Conservation (phyloP, 371 early-diverging fungal genomes). For the Zychaea mexicana region DNA sequence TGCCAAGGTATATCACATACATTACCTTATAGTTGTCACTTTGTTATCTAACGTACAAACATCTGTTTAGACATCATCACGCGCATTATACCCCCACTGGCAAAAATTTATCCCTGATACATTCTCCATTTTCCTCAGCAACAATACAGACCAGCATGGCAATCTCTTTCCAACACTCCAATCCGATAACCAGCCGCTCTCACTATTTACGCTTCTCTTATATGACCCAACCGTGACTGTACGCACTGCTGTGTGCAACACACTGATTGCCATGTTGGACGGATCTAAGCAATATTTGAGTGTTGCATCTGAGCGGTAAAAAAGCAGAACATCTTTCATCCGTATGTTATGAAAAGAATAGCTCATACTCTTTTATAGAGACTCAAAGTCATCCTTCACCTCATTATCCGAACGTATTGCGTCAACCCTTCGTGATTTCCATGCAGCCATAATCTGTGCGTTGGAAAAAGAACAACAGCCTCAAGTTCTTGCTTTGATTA, state of each 20-base stretch:
- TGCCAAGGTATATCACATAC: slow-evolving; percentile 43
- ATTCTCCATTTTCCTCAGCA: slow-evolving; percentile 31
- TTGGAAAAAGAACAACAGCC: slow-evolving; percentile 34
- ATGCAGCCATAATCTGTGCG: slow-evolving; percentile 38
- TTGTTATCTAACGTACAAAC: slow-evolving; percentile 6
- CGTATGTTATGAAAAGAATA: too few species aligned
- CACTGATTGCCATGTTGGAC: slow-evolving; percentile 57
- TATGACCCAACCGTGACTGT: slow-evolving; percentile 48
- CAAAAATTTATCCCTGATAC: slow-evolving; percentile 60
- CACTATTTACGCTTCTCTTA: slow-evolving; percentile 47
- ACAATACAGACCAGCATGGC: slow-evolving; percentile 19
- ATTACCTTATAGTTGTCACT: too few species aligned
- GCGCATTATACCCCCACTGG: slow-evolving; percentile 62
- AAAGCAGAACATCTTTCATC: not conserved
- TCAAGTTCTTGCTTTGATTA: slow-evolving; percentile 30
- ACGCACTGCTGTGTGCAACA: slow-evolving; percentile 56
- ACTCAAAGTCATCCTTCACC: slow-evolving; percentile 47
- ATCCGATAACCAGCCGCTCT: slow-evolving; percentile 44
- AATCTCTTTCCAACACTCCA: slow-evolving; percentile 22
- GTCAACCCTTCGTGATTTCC: slow-evolving; percentile 44
- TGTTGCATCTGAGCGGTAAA: slow-evolving; percentile 60
- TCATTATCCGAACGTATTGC: slow-evolving; percentile 48
- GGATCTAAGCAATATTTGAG: slow-evolving; percentile 64
- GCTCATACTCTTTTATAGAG: not conserved
- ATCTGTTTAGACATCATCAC: slow-evolving; percentile 46